phyloP scores from a whole-genome alignment of 345 rosid species.

The Cardamine chenopodiifolia region DNA sequence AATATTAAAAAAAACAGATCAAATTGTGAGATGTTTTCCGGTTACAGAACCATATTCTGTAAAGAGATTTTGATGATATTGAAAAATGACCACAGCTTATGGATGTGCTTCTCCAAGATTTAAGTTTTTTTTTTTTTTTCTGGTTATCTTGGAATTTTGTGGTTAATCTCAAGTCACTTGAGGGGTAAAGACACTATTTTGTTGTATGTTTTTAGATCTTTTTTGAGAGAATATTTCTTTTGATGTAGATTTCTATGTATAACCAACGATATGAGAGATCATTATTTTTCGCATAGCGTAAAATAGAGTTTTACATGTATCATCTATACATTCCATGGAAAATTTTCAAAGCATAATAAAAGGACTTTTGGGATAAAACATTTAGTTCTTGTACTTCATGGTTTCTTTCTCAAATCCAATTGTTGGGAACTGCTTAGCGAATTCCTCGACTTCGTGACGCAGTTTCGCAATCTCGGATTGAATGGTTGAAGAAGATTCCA shows the following conservation, averaged over 20 bases:
- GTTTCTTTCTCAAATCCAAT: slow-evolving; percentile 91
- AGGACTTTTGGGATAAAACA: background rate
- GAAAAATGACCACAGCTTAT: slow-evolving; percentile 39
- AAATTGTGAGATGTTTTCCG: slow-evolving; percentile 27
- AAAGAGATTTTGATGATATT: slow-evolving; percentile 31
- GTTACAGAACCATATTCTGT: slow-evolving; percentile 24
- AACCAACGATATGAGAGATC: background rate
- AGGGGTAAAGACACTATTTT: background rate
- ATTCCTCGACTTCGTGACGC: slow-evolving; percentile 75
- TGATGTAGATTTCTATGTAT: background rate
- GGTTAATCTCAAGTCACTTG: slow-evolving; percentile 12
- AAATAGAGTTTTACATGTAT: slow-evolving; percentile 31
- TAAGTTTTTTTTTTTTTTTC: background rate
- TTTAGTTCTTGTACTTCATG: slow-evolving; percentile 95
- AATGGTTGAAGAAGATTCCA: slow-evolving; percentile 56
- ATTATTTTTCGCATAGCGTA: background rate
- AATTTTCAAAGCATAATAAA: slow-evolving; percentile 24
- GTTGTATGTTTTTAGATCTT: background rate
- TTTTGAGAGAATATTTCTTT: background rate
- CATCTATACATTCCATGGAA: slow-evolving; percentile 44
- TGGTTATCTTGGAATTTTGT: slow-evolving; percentile 13
- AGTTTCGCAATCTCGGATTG: slow-evolving; percentile 76
- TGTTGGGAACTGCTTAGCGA: slow-evolving; percentile 95
- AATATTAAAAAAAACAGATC: background rate
- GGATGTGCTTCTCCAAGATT: slow-evolving; percentile 35